Base-by-base conservation (phyloP, 192 early-diverging fungal species). In the Backusella tuberculispora region DNA sequence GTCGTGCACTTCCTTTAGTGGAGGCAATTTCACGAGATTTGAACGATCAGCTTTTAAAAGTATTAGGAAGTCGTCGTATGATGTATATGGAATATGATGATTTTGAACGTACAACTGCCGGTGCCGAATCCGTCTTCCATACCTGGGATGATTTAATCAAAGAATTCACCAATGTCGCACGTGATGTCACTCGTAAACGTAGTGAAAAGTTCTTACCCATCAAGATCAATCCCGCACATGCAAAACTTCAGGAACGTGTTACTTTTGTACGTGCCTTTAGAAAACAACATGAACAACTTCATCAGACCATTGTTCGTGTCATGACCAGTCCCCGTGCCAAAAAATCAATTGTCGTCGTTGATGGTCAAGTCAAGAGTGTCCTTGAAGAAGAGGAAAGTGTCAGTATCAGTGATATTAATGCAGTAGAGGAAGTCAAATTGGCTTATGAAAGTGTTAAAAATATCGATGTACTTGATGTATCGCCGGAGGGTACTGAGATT, bases 221-320 rank as follows among this genome's bases (percentile, higher is more conserved):
- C 86, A 97, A 98, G 85, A 92, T 99, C 86, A 91, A 88, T 47
- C 89, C 92, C 1, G 94, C 95, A 10, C 98, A 99, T 74, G 90
- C 87, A 17, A 90, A 94, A 72, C 89, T 99, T 63, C 95, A 99
- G 84, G 98, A 99, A 80, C 90, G 98, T 68, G 81, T 99, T 63
- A 83, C 81, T 7, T 99, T 97, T 82, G 89, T 99, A 42, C 88
- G 92, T 56, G 86, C 88, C 77, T 99, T 99, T 87, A 87, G 98
- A 72, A 90, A 93, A 81, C 95, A 96, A 84, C 98, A 99, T 79
- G 96, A 98, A 82, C 96, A 99, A 85, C 89, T 99, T n/a, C 92
- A 96, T 77, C 90, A 93, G 76, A 99, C 98, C 9, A 98, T 99
- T 47, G 84, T 93, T 45, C 94, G 92, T 80, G 97, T 99, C 34